Evolutionary conservation across 2,329 filamentous ascomycete species (phyloP), one percentile per base, ranked within the genome.

Genomic region (Cytospora piceicola): DNA sequence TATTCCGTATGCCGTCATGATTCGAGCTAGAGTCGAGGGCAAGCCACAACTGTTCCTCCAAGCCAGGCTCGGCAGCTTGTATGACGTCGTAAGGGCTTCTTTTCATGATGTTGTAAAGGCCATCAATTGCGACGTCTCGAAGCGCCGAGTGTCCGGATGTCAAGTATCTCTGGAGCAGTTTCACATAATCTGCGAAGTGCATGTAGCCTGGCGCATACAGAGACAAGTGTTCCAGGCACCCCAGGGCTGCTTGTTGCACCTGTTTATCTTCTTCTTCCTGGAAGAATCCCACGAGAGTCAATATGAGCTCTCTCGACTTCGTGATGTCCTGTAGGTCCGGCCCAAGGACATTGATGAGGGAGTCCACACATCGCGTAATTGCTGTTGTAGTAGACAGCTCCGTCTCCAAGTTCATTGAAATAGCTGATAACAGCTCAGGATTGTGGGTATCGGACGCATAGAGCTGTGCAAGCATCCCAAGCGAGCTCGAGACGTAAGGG

Each of bases 41-140:
- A 61, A 96, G 84, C 96, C 95, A 99, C 0, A 99, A 81, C 67
- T 95, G 90, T 70, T 97, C 93, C 75, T 97, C 94, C 24, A 99
- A 87, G 0, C 91, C 92, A 32, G 87, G 82, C 14, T 91, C 85
- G 5, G 93, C 93, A 6, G 90, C 89, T 55, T 84, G 80, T 24
- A 97, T 85, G 12, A 98, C 93, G 68, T 94, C 91, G 66, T 90
- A 87, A 0, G 94, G 91, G 73, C 96, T 90, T 56, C 93, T 86
- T 77, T 97, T 94, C 94, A 99, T 98, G 42, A 98, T 83, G 69
- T 96, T 97, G 73, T 96, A 94, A 0, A 99, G 80, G 1, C 94
- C 94, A 74, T 96, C 91, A 15, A 97, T 86, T 2, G 94, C 93
- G 69, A 91, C 90, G 72, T 94, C 90, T 61, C 90, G 86, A 49